These are phyloP conservation scores for Aspergillus ruber DNA, from an alignment of 2,329 filamentous ascomycete genomes.

Conservation along the genomic window DNA sequence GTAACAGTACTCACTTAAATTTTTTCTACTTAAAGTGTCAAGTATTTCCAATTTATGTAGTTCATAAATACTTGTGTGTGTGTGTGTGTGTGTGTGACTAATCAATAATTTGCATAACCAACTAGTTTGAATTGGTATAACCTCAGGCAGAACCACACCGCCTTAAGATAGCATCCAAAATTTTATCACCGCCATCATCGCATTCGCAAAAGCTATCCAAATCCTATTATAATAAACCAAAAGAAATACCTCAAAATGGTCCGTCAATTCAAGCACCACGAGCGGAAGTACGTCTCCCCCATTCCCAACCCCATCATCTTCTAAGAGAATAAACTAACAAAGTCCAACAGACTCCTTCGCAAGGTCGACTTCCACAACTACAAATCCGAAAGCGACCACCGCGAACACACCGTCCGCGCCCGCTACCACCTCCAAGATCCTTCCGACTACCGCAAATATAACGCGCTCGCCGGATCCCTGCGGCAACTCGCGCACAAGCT, in stretches of 20 bases:
- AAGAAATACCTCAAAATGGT: constrained; percentile 59
- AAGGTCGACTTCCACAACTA: constrained; percentile 95
- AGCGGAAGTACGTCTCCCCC: constrained; percentile 60
- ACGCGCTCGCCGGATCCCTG: constrained; percentile 67
- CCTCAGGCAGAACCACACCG: constrained; percentile 2
- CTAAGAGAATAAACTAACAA: constrained; percentile 3
- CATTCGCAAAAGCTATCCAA: neutral
- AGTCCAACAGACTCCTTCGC: constrained; percentile 63
- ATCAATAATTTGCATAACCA: no score
- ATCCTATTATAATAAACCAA: neutral
- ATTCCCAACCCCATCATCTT: neutral
- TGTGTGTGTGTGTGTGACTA: no score
- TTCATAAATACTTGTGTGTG: no score
- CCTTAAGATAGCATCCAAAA: neutral
- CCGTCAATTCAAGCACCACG: constrained; percentile 91
- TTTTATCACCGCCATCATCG: constrained; percentile 1
- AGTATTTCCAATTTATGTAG: neutral
- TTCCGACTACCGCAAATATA: constrained; percentile 70
- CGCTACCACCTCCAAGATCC: constrained; percentile 90
- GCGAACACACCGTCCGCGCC: constrained; percentile 70
- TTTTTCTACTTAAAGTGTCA: no score
- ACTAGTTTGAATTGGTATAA: neutral
- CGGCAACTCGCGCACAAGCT: constrained; percentile 86
- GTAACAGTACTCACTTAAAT: no score
- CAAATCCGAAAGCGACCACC: constrained; percentile 80